A percentile compares a stretch with the other conserved stretches of the same genome.
Conservation (phyloP, 2,329 filamentous ascomycete genomes). For the Xylariales sp. region DNA sequence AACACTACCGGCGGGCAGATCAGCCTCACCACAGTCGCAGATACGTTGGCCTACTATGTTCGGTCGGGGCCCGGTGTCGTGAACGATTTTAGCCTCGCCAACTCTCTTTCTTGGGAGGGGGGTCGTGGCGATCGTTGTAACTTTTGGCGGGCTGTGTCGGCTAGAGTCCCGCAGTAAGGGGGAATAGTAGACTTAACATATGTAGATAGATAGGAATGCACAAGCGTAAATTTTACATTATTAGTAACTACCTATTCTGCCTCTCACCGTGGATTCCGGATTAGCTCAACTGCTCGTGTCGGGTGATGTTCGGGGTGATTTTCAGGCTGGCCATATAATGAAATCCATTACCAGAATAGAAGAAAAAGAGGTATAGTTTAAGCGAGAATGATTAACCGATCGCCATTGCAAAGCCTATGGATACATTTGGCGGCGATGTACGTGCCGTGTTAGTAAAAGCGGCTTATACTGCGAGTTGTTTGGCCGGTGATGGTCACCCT, state of each 20-base stretch:
- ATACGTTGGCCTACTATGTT: constrained; percentile 43
- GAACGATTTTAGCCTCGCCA: constrained; percentile 42
- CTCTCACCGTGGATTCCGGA: neutral
- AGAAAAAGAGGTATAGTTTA: no score
- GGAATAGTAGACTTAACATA: neutral
- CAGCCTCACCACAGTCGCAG: constrained; percentile 40
- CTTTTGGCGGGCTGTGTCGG: constrained; percentile 45
- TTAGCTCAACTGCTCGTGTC: neutral
- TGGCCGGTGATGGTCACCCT: no score
- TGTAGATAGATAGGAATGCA: constrained; percentile 11
- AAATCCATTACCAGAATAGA: no score
- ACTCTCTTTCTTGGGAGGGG: constrained; percentile 45
- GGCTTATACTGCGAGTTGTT: no score
- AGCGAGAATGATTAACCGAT: no score
- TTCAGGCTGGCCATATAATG: no score
- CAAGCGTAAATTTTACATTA: neutral
- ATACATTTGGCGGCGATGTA: no score
- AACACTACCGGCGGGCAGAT: constrained; percentile 56
- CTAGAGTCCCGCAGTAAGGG: constrained; percentile 42
- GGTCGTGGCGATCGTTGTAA: constrained; percentile 44
- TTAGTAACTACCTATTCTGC: neutral
- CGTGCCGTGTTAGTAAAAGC: no score
- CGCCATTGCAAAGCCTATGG: no score
- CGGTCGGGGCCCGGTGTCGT: constrained; percentile 44
- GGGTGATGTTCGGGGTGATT: no score